These are phyloP conservation scores for Danielia oregonensis DNA, from an alignment of 805 yeast genomes.

Conservation along the genomic window DNA sequence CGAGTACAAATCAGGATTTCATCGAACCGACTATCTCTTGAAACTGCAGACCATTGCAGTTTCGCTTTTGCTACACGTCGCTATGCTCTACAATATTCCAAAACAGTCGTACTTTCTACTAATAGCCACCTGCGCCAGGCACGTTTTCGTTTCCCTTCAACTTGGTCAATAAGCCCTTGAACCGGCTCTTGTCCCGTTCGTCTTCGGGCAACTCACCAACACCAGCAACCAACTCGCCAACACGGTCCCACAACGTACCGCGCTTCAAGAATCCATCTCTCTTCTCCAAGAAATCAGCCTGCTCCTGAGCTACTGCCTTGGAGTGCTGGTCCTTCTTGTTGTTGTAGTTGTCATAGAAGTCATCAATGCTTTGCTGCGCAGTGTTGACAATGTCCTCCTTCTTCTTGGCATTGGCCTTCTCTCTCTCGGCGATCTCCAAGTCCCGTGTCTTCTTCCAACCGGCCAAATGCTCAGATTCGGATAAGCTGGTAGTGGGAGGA, in stretches of 20 bases:
- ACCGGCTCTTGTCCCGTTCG: conserved; percentile 64
- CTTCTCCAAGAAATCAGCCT: conserved; percentile 64
- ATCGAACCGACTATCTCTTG: too few relatives aligned
- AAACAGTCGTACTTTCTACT: too few relatives aligned
- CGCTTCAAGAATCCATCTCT: conserved; percentile 61
- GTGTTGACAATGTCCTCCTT: conserved; percentile 64
- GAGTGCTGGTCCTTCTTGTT: conserved; percentile 70
- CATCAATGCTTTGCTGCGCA: conserved; percentile 83
- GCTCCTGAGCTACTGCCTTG: conserved; percentile 61
- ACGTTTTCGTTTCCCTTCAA: conserved; percentile 67
- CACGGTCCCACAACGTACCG: conserved; percentile 55
- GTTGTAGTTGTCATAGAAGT: conserved; percentile 88
- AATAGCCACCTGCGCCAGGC: conserved; percentile 74
- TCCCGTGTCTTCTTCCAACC: conserved; percentile 85
- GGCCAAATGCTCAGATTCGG: conserved; percentile 48
- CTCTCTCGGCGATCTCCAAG: conserved; percentile 76
- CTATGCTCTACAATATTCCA: too few relatives aligned
- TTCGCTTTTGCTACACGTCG: too few relatives aligned
- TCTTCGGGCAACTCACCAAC: conserved; percentile 41
- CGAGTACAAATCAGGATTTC: too few relatives aligned
- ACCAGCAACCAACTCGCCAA: conserved; percentile 46
- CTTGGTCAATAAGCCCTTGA: conserved; percentile 59
- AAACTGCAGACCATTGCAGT: too few relatives aligned
- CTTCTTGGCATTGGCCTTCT: conserved; percentile 61
- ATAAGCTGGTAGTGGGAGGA: conserved; percentile 15